Conservation (phyloP, 2,329 filamentous ascomycete species). For the Colletotrichum tofieldiae region DNA sequence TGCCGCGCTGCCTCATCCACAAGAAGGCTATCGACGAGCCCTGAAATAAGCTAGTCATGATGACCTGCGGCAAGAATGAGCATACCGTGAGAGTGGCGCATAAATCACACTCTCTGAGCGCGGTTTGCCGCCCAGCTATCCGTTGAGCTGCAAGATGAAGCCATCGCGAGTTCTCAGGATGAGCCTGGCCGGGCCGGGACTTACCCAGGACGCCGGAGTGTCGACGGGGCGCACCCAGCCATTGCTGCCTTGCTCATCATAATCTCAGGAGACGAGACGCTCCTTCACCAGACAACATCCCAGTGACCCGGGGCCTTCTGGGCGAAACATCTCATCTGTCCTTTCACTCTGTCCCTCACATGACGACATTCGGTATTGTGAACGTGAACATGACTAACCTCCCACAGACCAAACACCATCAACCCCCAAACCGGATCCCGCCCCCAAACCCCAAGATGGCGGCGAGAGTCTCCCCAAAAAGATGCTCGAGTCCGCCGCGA, state of each 20-base stretch:
- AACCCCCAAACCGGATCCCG: constrained; percentile 1
- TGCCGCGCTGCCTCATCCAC: not conserved
- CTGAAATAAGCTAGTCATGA: not conserved
- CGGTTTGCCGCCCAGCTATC: not conserved
- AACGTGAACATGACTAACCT: constrained; percentile 14
- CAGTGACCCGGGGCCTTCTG: not conserved
- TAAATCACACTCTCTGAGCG: not conserved
- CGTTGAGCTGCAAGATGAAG: not conserved
- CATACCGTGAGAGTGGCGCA: not conserved
- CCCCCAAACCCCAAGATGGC: constrained; percentile 29
- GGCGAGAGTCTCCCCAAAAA: constrained; percentile 66
- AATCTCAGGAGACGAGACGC: not conserved
- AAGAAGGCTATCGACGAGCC: not conserved
- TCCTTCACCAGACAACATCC: not conserved
- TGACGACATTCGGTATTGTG: not conserved
- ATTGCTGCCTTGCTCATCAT: not conserved
- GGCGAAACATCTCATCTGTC: not conserved
- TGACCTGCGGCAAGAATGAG: not conserved
- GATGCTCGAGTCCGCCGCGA: constrained; percentile 82
- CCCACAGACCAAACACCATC: constrained; percentile 21
- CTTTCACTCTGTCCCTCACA: not conserved
- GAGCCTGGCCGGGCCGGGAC: not conserved
- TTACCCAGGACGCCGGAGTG: not conserved
- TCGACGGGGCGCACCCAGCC: not conserved
- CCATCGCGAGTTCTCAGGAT: not conserved